Percentiles rank a stretch among this genome's conserved stretches.
These are phyloP conservation scores for Cyberlindnera xylosilytica DNA, from an alignment of 805 yeast species.

Conservation along the genomic window DNA sequence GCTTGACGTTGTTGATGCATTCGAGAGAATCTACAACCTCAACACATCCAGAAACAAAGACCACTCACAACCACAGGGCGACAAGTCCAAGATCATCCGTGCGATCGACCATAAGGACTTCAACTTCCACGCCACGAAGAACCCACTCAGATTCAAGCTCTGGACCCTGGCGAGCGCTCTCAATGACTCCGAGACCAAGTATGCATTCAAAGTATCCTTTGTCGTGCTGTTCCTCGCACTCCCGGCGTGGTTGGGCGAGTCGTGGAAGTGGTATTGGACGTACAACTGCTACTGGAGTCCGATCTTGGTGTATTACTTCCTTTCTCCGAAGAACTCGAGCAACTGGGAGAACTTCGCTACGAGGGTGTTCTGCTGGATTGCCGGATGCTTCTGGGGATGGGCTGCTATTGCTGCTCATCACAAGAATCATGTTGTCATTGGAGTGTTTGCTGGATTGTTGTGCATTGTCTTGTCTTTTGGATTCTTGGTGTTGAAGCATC, in stretches of 20 bases:
- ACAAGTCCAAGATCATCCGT: slow-evolving; percentile 23
- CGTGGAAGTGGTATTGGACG: slow-evolving; percentile 40
- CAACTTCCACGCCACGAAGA: slow-evolving; percentile 36
- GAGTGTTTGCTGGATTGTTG: slow-evolving; percentile 38
- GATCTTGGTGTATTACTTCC: slow-evolving; percentile 32
- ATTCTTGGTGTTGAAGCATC: slow-evolving; percentile 35
- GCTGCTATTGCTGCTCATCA: slow-evolving; percentile 40
- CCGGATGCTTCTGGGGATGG: slow-evolving; percentile 49
- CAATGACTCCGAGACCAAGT: slow-evolving; percentile 38
- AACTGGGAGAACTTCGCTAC: slow-evolving; percentile 32
- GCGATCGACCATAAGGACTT: slow-evolving; percentile 43
- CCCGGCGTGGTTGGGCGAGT: slow-evolving; percentile 41
- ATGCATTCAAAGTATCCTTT: slow-evolving; percentile 40
- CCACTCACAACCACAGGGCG: slow-evolving; percentile 3
- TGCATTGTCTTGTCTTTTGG: slow-evolving; percentile 32
- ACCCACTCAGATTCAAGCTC: slow-evolving; percentile 33
- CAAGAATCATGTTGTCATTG: slow-evolving; percentile 37
- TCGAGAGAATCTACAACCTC: slow-evolving; percentile 40
- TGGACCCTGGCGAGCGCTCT: slow-evolving; percentile 37
- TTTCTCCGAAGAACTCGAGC: slow-evolving; percentile 40
- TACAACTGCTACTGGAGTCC: slow-evolving; percentile 45
- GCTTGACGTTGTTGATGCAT: slow-evolving; percentile 43
- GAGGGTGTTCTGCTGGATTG: slow-evolving; percentile 34
- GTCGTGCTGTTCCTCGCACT: slow-evolving; percentile 36
- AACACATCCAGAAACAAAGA: slow-evolving; percentile 38